Base-by-base conservation (phyloP, 176 grass and related monocot species). In the Rhynchospora breviuscula region DNA sequence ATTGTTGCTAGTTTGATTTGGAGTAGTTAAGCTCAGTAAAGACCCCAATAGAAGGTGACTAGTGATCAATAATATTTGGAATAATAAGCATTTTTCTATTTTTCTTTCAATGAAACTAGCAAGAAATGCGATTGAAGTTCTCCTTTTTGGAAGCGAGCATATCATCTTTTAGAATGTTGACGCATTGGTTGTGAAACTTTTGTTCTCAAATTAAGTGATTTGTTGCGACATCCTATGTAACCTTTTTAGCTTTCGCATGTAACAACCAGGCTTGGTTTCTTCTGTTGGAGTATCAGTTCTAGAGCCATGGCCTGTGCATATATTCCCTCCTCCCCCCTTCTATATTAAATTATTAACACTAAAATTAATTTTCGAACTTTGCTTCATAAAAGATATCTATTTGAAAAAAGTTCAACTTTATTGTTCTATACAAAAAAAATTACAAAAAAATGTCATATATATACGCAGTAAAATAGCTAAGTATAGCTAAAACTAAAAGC, bases 91-190 rank as follows among this genome's bases (percentile, higher is more conserved):
- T 72, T 72, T 10, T 19, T 72, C 22, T 11, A n/a, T n/a, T n/a
- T n/a, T n/a, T n/a, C n/a, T n/a, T n/a, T n/a, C n/a, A 68, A 68
- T 43, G 18, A 40, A 43, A 0, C 6, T 2, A n/a, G 17, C 31
- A 43, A 33, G 25, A 60, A 74, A 84, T 73, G 66, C 46, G 54
- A 84, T 73, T 60, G 65, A 84, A 43, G 65, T 25, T 23, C 64
- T 60, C 53, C 14, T 45, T 74, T 80, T 80, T 80, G 78, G 78
- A 80, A 59, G 33, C 63, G 40, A 80, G 57, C 57, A 80, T 80
- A 10, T 19, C 43, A 80, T 63, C 51, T 79, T 80, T 80, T 47
- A 71, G 43, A 17, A 71, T 21, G 17, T 48, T 21, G 67, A 71
- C 44, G 17, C 67, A 17, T 47, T 71, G 67, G 47, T 47, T 8